A percentile compares a stretch with the other conserved stretches of the same genome.
phyloP scores from a whole-genome alignment of 2,329 filamentous ascomycete genomes.

The Aspergillus costaricaensis region DNA sequence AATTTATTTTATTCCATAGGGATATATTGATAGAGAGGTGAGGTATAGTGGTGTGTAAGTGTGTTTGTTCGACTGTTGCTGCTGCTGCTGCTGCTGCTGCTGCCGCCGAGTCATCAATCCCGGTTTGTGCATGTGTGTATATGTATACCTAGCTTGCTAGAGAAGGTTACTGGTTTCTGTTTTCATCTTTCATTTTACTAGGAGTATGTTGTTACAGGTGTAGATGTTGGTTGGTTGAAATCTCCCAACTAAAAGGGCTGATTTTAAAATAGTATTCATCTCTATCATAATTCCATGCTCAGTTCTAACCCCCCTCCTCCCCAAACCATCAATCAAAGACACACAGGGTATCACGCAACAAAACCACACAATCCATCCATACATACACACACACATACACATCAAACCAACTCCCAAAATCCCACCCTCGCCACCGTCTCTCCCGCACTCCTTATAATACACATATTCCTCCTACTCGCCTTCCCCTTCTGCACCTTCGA shows the following conservation, averaged over 20 bases:
- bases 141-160: slow-evolving; percentile 21
- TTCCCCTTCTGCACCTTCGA: slow-evolving; percentile 52
- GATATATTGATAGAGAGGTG: neutral
- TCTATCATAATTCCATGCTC: neutral
- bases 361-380: neutral
- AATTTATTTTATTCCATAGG: neutral
- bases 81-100: neutral
- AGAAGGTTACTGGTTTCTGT: slow-evolving; percentile 10
- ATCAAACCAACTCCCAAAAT: slow-evolving; percentile 68
- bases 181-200: neutral
- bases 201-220: too few species aligned
- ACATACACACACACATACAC: neutral
- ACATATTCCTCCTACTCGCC: slow-evolving; percentile 44
- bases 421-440: slow-evolving; percentile 77
- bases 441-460: slow-evolving; percentile 80
- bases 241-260: too few species aligned
- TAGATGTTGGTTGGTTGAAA: neutral
- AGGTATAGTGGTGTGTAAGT: slow-evolving; percentile 1
- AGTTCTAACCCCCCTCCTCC: neutral
- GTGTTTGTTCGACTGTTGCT: neutral
- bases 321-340: neutral
- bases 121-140: slow-evolving; percentile 20
- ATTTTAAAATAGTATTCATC: too few species aligned
- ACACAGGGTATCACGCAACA: slow-evolving; percentile 8
- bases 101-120: neutral